Evolutionary conservation across 352 stramenopile species (phyloP).

Genomic region (Pilasporangium apinafurcum): DNA sequence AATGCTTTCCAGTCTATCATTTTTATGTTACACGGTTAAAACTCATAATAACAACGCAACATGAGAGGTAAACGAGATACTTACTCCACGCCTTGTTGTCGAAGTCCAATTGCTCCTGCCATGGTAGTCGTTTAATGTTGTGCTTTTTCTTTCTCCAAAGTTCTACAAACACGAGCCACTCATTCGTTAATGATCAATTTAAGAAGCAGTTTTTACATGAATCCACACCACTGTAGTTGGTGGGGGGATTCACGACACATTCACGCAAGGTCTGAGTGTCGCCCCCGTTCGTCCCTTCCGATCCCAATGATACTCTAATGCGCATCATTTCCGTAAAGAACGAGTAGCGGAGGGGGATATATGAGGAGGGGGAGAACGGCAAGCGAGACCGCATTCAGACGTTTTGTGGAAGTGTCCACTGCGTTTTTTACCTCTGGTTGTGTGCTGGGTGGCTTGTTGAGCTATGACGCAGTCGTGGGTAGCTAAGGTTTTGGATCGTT

Average conservation of each 20-base stretch:
- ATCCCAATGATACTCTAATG: too few species aligned
- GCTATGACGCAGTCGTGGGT: slow-evolving; percentile 4
- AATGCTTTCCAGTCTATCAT: slow-evolving; percentile 43
- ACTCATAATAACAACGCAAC: neutral
- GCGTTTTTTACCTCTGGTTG: too few species aligned
- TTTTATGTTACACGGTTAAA: neutral
- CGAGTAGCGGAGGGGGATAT: neutral
- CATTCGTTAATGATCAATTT: too few species aligned
- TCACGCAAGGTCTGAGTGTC: too few species aligned
- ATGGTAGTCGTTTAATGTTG: slow-evolving; percentile 12
- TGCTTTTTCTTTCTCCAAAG: neutral
- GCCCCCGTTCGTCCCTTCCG: too few species aligned
- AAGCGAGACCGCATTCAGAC: neutral
- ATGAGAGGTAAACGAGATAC: slow-evolving; percentile 7
- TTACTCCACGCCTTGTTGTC: slow-evolving; percentile 33
- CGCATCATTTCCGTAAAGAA: too few species aligned
- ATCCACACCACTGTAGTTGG: too few species aligned
- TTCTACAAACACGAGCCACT: neutral
- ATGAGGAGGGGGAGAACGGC: neutral
- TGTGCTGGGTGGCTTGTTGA: slow-evolving; percentile 5
- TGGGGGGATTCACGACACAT: neutral
- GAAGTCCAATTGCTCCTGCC: slow-evolving; percentile 41
- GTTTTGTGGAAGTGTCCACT: neutral
- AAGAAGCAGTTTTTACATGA: too few species aligned
- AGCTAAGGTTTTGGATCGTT: neutral